Evolutionary conservation across 768 basidiomycete genomes (phyloP).

Genomic region (Hortiboletus flavorubellus): DNA sequence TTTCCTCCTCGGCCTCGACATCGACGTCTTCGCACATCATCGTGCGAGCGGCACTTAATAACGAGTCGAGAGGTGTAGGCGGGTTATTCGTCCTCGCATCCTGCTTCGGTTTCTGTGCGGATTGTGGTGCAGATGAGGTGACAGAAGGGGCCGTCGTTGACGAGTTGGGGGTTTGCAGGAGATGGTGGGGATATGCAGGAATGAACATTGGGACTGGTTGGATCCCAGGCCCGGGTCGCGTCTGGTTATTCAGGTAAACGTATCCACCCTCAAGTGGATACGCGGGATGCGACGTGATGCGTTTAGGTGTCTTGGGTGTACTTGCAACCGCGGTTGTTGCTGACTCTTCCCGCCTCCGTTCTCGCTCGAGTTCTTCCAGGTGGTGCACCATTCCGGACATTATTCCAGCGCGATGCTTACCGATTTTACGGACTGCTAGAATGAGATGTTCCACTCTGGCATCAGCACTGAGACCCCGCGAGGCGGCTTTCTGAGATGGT

Average conservation of each 20-base stretch:
- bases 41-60: slow-evolving; percentile 57
- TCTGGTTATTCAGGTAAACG: slow-evolving; percentile 27
- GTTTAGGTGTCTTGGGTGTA: slow-evolving; percentile 30
- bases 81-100: slow-evolving; percentile 26
- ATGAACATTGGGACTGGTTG: slow-evolving; percentile 31
- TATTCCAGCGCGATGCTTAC: slow-evolving; percentile 56
- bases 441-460: slow-evolving; percentile 71
- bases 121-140: slow-evolving; percentile 19
- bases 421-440: slow-evolving; percentile 66
- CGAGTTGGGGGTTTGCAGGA: slow-evolving; percentile 31
- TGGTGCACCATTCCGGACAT: slow-evolving; percentile 47
- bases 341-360: slow-evolving; percentile 24
- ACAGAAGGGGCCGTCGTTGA: slow-evolving; percentile 30
- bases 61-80: slow-evolving; percentile 53
- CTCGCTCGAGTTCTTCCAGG: slow-evolving; percentile 32
- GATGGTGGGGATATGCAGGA: slow-evolving; percentile 27
- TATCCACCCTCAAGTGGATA: slow-evolving; percentile 27
- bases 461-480: slow-evolving; percentile 47
- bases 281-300: slow-evolving; percentile 27
- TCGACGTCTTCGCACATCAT: slow-evolving; percentile 44
- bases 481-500: slow-evolving; percentile 23
- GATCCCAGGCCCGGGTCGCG: slow-evolving; percentile 25
- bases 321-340: slow-evolving; percentile 18
- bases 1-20: slow-evolving; percentile 27
- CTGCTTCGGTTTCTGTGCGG: slow-evolving; percentile 17